These are phyloP conservation scores for Chaetomiaceae sp. DNA, from an alignment of 2,329 filamentous ascomycete genomes.

Conservation along the genomic window DNA sequence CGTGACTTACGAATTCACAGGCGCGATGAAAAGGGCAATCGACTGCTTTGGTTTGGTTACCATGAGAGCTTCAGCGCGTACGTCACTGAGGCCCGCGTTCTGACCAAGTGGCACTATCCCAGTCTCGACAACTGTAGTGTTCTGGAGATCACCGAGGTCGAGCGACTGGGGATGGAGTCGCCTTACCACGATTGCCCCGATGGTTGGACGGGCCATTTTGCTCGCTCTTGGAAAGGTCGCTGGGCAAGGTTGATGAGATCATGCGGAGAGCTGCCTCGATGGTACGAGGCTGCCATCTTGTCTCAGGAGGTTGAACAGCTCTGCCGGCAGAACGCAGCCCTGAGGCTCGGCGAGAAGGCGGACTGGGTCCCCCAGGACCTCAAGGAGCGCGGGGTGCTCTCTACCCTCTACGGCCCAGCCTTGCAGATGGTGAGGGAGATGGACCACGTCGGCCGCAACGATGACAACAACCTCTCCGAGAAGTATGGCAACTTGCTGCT, in stretches of 20 bases:
- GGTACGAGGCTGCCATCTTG: slow-evolving; percentile 28
- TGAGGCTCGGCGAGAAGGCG: slow-evolving; percentile 23
- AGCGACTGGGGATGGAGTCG: slow-evolving; percentile 11
- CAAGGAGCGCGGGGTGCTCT: slow-evolving; percentile 16
- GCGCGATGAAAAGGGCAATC: neutral
- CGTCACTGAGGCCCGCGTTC: slow-evolving; percentile 13
- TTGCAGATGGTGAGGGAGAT: slow-evolving; percentile 26
- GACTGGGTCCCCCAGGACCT: slow-evolving; percentile 22
- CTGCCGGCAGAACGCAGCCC: slow-evolving; percentile 23
- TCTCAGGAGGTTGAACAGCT: slow-evolving; percentile 23
- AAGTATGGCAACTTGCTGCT: neutral
- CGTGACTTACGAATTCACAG: neutral
- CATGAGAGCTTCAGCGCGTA: neutral
- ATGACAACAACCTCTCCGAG: slow-evolving; percentile 11
- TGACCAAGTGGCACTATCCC: slow-evolving; percentile 19
- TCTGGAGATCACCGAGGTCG: slow-evolving; percentile 22
- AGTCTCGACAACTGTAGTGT: slow-evolving; percentile 10
- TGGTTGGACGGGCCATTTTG: neutral
- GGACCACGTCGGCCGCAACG: slow-evolving; percentile 26
- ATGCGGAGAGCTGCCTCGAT: slow-evolving; percentile 21
- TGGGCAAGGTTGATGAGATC: slow-evolving; percentile 7
- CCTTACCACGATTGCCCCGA: neutral
- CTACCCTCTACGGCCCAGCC: slow-evolving; percentile 23
- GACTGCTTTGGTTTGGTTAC: slow-evolving; percentile 8
- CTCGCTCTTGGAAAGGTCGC: slow-evolving; percentile 1